Evolutionary conservation across 164 flowering plant genomes (phyloP), one percentile per base, ranked within the genome.

Genomic region (Magnolia changhungtana): DNA sequence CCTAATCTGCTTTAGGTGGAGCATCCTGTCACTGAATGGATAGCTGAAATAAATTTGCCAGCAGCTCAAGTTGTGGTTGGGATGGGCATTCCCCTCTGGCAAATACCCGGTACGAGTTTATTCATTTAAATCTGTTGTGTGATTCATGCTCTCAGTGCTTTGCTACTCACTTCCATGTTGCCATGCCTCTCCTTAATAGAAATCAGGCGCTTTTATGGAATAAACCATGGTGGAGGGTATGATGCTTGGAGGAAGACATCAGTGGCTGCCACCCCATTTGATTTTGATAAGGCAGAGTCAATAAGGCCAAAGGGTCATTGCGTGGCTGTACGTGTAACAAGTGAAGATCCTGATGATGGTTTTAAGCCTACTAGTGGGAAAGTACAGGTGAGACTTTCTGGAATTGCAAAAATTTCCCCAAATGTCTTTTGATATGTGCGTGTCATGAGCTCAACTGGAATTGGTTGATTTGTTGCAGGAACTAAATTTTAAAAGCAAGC

Each of bases 311-410:
- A 92, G 83, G 99, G 98, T 77, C 99, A 96, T 78, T 94, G 98
- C 85, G 92, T 96, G 29, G 99, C 99, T 81, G 99, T 94, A 49
- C 98, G 98, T 77, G 98, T 96, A 67, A 96, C 99, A 71, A 96
- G 99, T 88, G 99, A 96, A 86, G 99, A 96, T 77, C 99, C 99
- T 20, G 99, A 96, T 89, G 99, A 96, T 85, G 99, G 99, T 73
- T 96, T 96, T 76, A 96, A 96, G 87, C 99, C 99, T 77, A 96
- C 99, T 10, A 84, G 98, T 78, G 99, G 99, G 72, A 93, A 92
- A 96, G 97, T 96, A 63, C 98, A 91, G 97, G 99, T 76, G 27
- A 76, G 63, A 31, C 58, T 55, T 68, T 55, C 45, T 51, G 63
- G 65, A 13, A 63, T 4, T 7, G n/a, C 59, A 23, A 23, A 52